phyloP scores from a whole-genome alignment of 495 filamentous ascomycete genomes.

The Lindgomyces ingoldianus region DNA sequence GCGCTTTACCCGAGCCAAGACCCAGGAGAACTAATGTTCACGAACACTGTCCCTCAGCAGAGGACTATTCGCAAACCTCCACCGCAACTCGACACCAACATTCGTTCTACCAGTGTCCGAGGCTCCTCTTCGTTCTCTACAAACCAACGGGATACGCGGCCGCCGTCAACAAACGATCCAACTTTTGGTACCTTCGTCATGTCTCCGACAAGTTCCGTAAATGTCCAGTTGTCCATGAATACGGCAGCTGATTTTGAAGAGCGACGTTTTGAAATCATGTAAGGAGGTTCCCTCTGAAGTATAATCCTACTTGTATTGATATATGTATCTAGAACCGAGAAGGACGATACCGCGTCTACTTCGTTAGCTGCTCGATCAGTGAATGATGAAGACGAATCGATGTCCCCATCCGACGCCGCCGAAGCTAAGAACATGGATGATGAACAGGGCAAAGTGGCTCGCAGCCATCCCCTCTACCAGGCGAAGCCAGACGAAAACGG shows the following conservation, averaged over 20 bases:
- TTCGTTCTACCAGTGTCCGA: neutral
- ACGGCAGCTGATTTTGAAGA: slow-evolving; percentile 6
- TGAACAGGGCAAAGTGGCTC: slow-evolving; percentile 47
- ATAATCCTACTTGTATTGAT: neutral
- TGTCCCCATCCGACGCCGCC: slow-evolving; percentile 21
- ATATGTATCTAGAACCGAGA: slow-evolving; percentile 13
- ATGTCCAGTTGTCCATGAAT: neutral
- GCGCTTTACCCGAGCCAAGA: slow-evolving; percentile 16
- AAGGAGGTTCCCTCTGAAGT: neutral
- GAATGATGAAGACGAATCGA: slow-evolving; percentile 27
- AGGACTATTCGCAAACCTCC: neutral
- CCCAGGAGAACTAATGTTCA: slow-evolving; percentile 10
- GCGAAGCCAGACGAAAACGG: slow-evolving; percentile 68
- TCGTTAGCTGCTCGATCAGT: slow-evolving; percentile 23
- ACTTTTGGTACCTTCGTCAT: slow-evolving; percentile 9
- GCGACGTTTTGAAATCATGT: slow-evolving; percentile 22
- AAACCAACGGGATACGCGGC: neutral
- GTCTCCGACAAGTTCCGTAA: slow-evolving; percentile 14
- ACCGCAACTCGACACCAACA: slow-evolving; percentile 18
- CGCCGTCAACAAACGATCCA: slow-evolving; percentile 4
- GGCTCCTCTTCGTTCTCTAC: slow-evolving; percentile 11
- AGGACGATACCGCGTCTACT: slow-evolving; percentile 14
- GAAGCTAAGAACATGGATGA: slow-evolving; percentile 34
- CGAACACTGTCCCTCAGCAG: neutral
- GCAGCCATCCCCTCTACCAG: slow-evolving; percentile 79